phyloP scores from a whole-genome alignment of 352 stramenopile species.

The Thraustotheca clavata region DNA sequence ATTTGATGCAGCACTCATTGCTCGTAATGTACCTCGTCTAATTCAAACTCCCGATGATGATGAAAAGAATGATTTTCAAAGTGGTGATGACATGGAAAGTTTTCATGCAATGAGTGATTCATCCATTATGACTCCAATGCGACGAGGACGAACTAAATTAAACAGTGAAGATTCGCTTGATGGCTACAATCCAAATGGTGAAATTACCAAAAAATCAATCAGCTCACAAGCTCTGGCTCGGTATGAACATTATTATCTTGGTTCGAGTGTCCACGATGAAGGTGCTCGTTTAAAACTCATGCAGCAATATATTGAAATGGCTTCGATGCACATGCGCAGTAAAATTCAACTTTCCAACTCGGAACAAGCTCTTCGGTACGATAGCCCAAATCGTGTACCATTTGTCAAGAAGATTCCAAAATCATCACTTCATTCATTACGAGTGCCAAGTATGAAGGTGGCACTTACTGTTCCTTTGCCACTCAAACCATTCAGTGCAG shows the following conservation, averaged over 20 bases:
- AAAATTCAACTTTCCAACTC: constrained; percentile 79
- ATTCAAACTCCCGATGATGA: constrained; percentile 7
- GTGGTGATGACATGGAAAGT: constrained; percentile 22
- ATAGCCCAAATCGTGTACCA: constrained; percentile 23
- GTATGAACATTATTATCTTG: constrained; percentile 1
- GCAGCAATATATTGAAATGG: constrained; percentile 81
- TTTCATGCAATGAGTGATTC: not conserved
- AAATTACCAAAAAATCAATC: not conserved
- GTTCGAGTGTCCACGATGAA: constrained; percentile 32
- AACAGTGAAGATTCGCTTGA: constrained; percentile 16
- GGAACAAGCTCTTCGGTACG: constrained; percentile 63
- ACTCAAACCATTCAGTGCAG: constrained; percentile 10
- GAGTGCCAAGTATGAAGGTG: constrained; percentile 5
- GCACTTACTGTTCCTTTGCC: constrained; percentile 10
- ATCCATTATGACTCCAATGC: constrained; percentile 16
- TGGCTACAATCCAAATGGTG: not conserved
- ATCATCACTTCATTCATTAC: constrained; percentile 1
- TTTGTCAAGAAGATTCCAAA: constrained; percentile 15
- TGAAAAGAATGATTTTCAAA: not conserved
- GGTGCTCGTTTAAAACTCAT: constrained; percentile 74
- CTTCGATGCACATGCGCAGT: constrained; percentile 84
- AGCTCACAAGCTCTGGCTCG: not conserved
- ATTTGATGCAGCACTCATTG: constrained; percentile 63
- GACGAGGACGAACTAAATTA: constrained; percentile 3
- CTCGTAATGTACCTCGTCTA: not conserved